Conservation (phyloP, 805 yeast species). For the Yarrowia osloensis region DNA sequence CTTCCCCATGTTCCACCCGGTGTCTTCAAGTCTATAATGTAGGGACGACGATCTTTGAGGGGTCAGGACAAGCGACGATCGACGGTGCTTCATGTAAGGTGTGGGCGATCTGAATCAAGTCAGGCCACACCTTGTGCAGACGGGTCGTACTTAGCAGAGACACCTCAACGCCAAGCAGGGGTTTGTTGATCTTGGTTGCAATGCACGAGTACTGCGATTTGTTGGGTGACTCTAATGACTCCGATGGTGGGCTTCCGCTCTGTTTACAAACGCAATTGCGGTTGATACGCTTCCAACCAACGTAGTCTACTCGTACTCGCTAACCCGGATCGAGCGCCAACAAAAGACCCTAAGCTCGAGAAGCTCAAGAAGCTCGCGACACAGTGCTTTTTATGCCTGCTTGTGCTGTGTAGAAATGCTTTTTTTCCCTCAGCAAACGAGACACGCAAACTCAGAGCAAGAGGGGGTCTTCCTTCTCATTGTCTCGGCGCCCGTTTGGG, state of each 20-base stretch:
- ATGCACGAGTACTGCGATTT: too few relatives aligned
- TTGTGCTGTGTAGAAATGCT: constrained; percentile 15
- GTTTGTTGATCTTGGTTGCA: background rate
- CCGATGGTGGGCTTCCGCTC: too few relatives aligned
- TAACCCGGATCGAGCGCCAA: too few relatives aligned
- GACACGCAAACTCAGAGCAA: background rate
- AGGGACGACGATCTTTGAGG: constrained; percentile 22
- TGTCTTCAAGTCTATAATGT: background rate
- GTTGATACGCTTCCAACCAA: too few relatives aligned
- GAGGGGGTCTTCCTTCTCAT: background rate
- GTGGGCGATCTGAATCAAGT: background rate
- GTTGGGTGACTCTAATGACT: too few relatives aligned
- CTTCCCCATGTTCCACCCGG: background rate
- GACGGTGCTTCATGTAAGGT: constrained; percentile 1
- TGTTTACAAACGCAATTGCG: background rate
- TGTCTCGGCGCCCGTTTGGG: constrained; percentile 6
- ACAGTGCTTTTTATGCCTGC: constrained; percentile 1
- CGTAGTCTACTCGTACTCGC: too few relatives aligned
- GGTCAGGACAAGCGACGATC: constrained; percentile 15
- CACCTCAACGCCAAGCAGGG: constrained; percentile 12
- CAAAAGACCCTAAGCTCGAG: background rate
- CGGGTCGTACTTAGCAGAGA: background rate
- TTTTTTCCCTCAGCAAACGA: background rate
- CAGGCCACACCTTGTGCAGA: background rate
- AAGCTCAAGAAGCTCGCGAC: background rate